These are phyloP conservation scores for Aspergillus affinis DNA, from an alignment of 495 filamentous ascomycete species.

Conservation along the genomic window DNA sequence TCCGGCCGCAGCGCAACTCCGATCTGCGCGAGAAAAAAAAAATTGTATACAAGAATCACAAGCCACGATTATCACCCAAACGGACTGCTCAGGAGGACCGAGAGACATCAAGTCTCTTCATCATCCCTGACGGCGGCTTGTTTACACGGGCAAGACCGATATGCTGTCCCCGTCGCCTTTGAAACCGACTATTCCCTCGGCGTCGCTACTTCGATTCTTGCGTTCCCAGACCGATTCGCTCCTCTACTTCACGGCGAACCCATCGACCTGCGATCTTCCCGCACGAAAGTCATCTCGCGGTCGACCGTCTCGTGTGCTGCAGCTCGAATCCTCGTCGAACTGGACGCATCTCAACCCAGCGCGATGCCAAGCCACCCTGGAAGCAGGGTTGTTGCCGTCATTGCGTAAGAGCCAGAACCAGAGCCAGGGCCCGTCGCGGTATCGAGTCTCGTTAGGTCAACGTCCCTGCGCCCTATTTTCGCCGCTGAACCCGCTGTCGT, in stretches of 20 bases:
- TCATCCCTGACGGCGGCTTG: constrained; percentile 5
- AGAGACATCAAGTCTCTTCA: constrained; percentile 1
- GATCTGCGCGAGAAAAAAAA: constrained; percentile 8
- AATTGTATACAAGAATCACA: neutral
- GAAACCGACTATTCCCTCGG: constrained; percentile 53
- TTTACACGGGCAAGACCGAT: constrained; percentile 19
- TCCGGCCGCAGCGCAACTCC: constrained; percentile 1
- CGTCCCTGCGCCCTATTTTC: neutral
- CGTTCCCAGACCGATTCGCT: constrained; percentile 56
- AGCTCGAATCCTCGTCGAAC: constrained; percentile 22
- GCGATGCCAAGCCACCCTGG: constrained; percentile 14
- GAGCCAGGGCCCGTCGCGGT: constrained; percentile 14
- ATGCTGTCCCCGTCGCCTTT: constrained; percentile 41
- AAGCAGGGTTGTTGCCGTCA: constrained; percentile 9
- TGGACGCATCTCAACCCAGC: constrained; percentile 24
- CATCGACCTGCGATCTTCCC: constrained; percentile 28
- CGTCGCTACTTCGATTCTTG: constrained; percentile 60
- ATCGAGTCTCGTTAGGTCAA: constrained; percentile 9
- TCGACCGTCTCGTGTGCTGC: constrained; percentile 4
- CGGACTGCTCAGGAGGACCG: neutral
- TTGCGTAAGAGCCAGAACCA: constrained; percentile 6
- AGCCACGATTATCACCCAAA: neutral
- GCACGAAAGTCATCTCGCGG: constrained; percentile 3
- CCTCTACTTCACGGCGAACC: constrained; percentile 49
- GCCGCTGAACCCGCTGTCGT: constrained; percentile 6